These are phyloP conservation scores for Gymnopus androsaceus DNA, from an alignment of 1,284 basidiomycete species.

Conservation along the genomic window DNA sequence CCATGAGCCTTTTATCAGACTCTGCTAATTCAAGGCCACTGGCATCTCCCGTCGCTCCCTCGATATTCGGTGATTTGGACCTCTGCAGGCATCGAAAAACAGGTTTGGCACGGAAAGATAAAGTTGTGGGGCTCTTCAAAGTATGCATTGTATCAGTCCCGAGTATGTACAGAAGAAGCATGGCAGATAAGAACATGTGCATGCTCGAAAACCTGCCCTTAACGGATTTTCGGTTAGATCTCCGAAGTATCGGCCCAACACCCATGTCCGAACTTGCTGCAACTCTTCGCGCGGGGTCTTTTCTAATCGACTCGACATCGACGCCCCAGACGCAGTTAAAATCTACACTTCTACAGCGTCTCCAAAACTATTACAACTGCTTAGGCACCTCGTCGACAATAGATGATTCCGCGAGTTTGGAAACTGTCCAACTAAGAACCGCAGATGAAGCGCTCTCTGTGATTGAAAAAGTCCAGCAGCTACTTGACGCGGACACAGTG, in stretches of 20 bases:
- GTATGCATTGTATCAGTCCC: too few species aligned
- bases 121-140: neutral
- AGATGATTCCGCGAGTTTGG: conserved; percentile 32
- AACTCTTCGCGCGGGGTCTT: conserved; percentile 21
- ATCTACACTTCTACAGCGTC: conserved; percentile 38
- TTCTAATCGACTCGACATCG: conserved; percentile 21
- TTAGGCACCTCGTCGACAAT: conserved; percentile 23
- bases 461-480: conserved; percentile 51
- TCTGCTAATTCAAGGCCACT: conserved; percentile 14
- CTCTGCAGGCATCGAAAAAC: neutral
- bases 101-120: neutral
- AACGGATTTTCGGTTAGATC: neutral
- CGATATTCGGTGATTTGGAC: neutral
- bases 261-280: conserved; percentile 17
- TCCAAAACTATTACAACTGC: conserved; percentile 41
- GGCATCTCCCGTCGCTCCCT: neutral
- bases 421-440: conserved; percentile 52
- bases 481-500: conserved; percentile 36
- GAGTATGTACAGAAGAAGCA: neutral
- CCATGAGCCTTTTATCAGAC: conserved; percentile 51
- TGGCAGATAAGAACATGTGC: conserved; percentile 6
- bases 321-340: conserved; percentile 32
- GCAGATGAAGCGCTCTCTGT: conserved; percentile 58
- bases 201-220: neutral
- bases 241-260: neutral